These are phyloP conservation scores for Pyrenochaeta sp. DNA, from an alignment of 2,329 filamentous ascomycete species.

Conservation along the genomic window DNA sequence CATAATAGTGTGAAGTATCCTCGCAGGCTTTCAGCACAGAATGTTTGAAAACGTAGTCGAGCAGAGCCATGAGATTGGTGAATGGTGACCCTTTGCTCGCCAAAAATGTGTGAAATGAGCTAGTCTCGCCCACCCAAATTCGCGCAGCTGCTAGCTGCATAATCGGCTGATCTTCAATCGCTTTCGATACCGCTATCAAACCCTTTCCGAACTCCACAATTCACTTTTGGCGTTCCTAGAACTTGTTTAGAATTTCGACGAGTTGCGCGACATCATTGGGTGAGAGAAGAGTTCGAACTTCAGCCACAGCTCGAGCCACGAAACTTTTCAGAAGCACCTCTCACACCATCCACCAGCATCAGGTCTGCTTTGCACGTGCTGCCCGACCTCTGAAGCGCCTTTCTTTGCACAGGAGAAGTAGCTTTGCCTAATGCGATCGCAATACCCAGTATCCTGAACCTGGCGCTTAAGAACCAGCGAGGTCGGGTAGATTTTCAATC, in stretches of 20 bases:
- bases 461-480: slow-evolving; percentile 9
- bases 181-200: slow-evolving; percentile 9
- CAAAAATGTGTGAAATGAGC: slow-evolving; percentile 7
- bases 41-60: not conserved
- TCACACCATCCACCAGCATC: slow-evolving; percentile 8
- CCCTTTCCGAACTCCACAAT: slow-evolving; percentile 5
- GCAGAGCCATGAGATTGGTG: not conserved
- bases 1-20: not conserved
- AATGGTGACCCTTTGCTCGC: not conserved
- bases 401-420: not conserved
- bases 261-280: not conserved
- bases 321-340: not conserved
- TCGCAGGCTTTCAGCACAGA: not conserved
- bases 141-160: slow-evolving; percentile 5
- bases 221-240: slow-evolving; percentile 6
- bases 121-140: slow-evolving; percentile 10
- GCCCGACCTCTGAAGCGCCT: not conserved
- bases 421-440: not conserved
- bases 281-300: not conserved
- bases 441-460: not conserved
- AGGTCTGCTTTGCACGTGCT: not conserved
- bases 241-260: slow-evolving; percentile 3
- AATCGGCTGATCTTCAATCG: slow-evolving; percentile 13
- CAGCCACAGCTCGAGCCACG: slow-evolving; percentile 10
- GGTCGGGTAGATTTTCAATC: slow-evolving; percentile 1